Conservation (phyloP, 495 filamentous ascomycete genomes). For the Cladorrhinum samala region DNA sequence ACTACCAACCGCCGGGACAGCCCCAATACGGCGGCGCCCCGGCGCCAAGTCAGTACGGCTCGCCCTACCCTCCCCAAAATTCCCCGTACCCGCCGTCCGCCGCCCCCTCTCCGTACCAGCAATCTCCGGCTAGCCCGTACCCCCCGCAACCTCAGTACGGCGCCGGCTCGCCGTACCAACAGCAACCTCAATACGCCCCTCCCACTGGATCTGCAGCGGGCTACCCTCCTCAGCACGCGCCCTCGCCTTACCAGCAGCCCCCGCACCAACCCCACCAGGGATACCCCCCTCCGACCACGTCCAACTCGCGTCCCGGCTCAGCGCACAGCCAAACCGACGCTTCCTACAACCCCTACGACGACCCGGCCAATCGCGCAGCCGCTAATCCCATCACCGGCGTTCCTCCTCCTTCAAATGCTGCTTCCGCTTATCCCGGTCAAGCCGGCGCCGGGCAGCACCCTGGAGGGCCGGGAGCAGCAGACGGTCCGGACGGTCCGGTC, state of each 20-base stretch:
- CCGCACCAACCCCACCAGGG: background rate
- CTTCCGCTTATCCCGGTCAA: background rate
- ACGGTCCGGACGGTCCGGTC: background rate
- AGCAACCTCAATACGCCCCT: background rate
- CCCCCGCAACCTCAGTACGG: background rate
- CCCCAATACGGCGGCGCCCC: background rate
- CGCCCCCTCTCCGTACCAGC: background rate
- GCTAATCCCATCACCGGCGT: background rate
- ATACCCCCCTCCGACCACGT: background rate
- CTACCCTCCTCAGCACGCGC: background rate
- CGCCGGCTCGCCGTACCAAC: background rate
- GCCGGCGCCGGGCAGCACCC: background rate
- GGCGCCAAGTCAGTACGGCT: background rate
- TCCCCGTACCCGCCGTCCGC: background rate
- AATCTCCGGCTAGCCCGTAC: background rate
- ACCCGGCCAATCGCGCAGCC: background rate
- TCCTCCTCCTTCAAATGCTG: background rate
- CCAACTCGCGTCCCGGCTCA: background rate
- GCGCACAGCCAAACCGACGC: background rate
- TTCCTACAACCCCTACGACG: background rate
- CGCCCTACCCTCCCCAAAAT: background rate
- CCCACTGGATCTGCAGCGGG: background rate
- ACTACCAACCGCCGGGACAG: background rate
- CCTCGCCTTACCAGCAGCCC: background rate
- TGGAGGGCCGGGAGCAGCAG: background rate